Conservation (phyloP, 192 early-diverging fungal genomes). For the Pilaira anomala region DNA sequence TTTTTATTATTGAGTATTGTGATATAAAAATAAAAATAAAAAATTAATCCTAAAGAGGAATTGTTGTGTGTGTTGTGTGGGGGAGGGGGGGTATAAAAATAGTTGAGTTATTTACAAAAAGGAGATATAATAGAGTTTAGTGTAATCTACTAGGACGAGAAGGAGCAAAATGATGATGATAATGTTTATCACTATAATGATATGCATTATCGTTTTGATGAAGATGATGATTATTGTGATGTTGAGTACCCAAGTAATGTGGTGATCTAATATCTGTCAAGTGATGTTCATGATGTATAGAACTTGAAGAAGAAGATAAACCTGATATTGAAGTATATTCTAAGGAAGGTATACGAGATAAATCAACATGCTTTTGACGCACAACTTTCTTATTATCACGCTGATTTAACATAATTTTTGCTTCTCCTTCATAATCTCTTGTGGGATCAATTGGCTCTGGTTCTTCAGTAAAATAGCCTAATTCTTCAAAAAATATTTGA, state of each 20-base stretch:
- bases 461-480: constrained; percentile 30
- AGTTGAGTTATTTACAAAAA: not conserved
- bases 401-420: not conserved
- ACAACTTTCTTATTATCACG: constrained; percentile 3
- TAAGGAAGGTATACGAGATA: constrained; percentile 1
- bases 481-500: constrained; percentile 33
- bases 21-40: not conserved
- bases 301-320: constrained; percentile 3
- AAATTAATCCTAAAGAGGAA: too few relatives aligned
- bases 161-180: not conserved
- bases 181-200: too few relatives aligned
- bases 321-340: constrained; percentile 8
- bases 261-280: constrained; percentile 9
- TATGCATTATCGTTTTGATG: too few relatives aligned
- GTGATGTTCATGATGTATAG: constrained; percentile 13
- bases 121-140: not conserved
- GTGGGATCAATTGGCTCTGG: constrained; percentile 36
- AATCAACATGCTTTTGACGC: constrained; percentile 15
- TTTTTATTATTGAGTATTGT: not conserved
- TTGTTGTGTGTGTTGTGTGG: not conserved
- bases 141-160: constrained; percentile 16
- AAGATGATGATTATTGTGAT: constrained; percentile 1
- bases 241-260: constrained; percentile 2
- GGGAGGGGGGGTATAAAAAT: not conserved
- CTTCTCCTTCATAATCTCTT: constrained; percentile 25